phyloP scores from a whole-genome alignment of 805 yeast species.

The Metschnikowia baotianmanensis region DNA sequence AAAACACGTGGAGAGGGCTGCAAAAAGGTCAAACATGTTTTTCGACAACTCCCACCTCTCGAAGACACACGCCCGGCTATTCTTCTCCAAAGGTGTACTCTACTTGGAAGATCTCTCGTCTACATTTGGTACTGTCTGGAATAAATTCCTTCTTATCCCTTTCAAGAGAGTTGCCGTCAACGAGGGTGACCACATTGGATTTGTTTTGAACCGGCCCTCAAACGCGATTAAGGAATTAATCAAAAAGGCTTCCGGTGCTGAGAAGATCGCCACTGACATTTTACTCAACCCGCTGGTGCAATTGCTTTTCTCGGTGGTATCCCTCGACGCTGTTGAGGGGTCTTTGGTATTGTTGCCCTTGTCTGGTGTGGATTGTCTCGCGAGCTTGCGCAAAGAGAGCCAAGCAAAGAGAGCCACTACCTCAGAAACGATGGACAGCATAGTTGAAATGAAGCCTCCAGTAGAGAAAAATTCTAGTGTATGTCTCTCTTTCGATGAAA shows the following conservation, averaged over 20 bases:
- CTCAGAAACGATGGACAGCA: background rate
- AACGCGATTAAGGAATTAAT: constrained; percentile 6
- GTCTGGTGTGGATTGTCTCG: constrained; percentile 2
- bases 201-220: constrained; percentile 34
- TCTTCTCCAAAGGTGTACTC: constrained; percentile 19
- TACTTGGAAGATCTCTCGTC: constrained; percentile 31
- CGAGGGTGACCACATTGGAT: constrained; percentile 32
- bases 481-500: background rate
- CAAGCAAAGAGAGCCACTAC: background rate
- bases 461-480: background rate
- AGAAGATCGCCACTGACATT: constrained; percentile 8
- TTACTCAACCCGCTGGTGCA: constrained; percentile 14
- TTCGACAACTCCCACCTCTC: constrained; percentile 37
- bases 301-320: constrained; percentile 8
- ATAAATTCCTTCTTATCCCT: constrained; percentile 26
- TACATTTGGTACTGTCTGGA: constrained; percentile 39
- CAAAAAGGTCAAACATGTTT: constrained; percentile 29
- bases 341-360: constrained; percentile 11
- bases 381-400: constrained; percentile 1
- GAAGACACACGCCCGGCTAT: constrained; percentile 35
- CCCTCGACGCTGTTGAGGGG: constrained; percentile 1
- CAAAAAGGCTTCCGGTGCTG: constrained; percentile 1
- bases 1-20: constrained; percentile 26
- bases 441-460: background rate
- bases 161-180: constrained; percentile 9